These are phyloP conservation scores for Escovopsis sp. DNA, from an alignment of 2,329 filamentous ascomycete genomes.

Conservation along the genomic window DNA sequence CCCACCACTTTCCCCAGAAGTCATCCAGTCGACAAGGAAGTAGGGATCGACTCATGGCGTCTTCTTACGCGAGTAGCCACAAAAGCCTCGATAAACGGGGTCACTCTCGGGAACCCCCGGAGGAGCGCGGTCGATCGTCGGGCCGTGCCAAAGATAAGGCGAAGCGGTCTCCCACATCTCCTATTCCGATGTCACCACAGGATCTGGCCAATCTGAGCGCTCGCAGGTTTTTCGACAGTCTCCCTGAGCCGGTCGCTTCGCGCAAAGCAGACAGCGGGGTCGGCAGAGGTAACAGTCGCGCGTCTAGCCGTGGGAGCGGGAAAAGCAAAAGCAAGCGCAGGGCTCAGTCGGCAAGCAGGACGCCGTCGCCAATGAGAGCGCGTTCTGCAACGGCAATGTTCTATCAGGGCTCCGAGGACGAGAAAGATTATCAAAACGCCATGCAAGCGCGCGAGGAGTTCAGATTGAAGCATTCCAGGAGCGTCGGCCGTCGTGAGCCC, in stretches of 20 bases:
- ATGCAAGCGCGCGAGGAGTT: constrained; percentile 41
- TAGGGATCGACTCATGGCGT: constrained; percentile 14
- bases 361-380: constrained; percentile 69
- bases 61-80: too few species aligned
- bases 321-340: constrained; percentile 42
- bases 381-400: constrained; percentile 39
- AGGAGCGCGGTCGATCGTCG: constrained; percentile 53
- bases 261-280: constrained; percentile 25
- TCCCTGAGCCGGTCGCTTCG: constrained; percentile 28
- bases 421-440: constrained; percentile 43
- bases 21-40: constrained; percentile 41
- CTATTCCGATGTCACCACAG: constrained; percentile 86
- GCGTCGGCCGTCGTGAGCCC: constrained; percentile 30
- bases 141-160: constrained; percentile 54
- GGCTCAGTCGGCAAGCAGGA: constrained; percentile 30
- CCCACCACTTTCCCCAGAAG: constrained; percentile 45
- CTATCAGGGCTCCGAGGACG: constrained; percentile 43
- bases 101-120: constrained; percentile 46
- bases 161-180: constrained; percentile 82
- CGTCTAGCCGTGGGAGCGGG: constrained; percentile 42
- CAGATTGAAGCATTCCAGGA: constrained; percentile 38
- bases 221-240: constrained; percentile 18
- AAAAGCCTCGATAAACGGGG: constrained; percentile 19
- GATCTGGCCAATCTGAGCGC: constrained; percentile 54
- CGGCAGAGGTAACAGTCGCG: constrained; percentile 26